Conservation (phyloP, 2,329 filamentous ascomycete genomes). For the Cladosporium colombiae region DNA sequence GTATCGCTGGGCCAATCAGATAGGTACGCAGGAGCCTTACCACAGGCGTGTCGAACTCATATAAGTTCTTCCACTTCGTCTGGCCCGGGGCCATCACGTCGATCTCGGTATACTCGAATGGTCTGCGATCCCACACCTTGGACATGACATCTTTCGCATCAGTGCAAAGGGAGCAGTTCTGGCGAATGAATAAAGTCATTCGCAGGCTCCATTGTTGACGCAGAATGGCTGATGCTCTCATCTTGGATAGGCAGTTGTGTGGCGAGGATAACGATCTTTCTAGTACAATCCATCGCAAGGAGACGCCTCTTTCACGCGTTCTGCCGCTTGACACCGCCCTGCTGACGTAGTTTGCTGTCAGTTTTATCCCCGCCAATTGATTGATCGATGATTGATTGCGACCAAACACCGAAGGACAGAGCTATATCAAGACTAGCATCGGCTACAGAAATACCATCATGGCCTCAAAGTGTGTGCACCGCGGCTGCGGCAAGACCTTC, state of each 20-base stretch:
- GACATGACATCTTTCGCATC: slow-evolving; percentile 69
- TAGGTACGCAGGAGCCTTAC: slow-evolving; percentile 46
- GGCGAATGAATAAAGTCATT: slow-evolving; percentile 72
- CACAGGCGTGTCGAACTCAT: slow-evolving; percentile 81
- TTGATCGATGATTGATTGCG: slow-evolving; percentile 4
- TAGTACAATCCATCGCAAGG: neutral
- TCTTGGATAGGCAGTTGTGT: slow-evolving; percentile 3
- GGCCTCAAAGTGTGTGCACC: slow-evolving; percentile 90
- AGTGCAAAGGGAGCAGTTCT: slow-evolving; percentile 70
- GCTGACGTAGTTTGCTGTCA: slow-evolving; percentile 16
- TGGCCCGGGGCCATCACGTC: slow-evolving; percentile 66
- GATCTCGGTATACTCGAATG: slow-evolving; percentile 69
- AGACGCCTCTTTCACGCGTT: slow-evolving; percentile 3
- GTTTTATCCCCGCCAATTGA: slow-evolving; percentile 13
- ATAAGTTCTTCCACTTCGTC: slow-evolving; percentile 68
- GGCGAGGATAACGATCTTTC: neutral
- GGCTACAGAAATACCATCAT: slow-evolving; percentile 43
- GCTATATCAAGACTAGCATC: neutral
- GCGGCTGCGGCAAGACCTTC: slow-evolving; percentile 89
- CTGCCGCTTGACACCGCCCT: slow-evolving; percentile 11
- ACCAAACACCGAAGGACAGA: slow-evolving; percentile 1
- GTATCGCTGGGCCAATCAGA: neutral
- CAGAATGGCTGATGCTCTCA: slow-evolving; percentile 25
- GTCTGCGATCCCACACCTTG: slow-evolving; percentile 65
- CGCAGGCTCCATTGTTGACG: slow-evolving; percentile 27